Conservation (phyloP, 805 yeast genomes). For the Pichia gijzeniarum region DNA sequence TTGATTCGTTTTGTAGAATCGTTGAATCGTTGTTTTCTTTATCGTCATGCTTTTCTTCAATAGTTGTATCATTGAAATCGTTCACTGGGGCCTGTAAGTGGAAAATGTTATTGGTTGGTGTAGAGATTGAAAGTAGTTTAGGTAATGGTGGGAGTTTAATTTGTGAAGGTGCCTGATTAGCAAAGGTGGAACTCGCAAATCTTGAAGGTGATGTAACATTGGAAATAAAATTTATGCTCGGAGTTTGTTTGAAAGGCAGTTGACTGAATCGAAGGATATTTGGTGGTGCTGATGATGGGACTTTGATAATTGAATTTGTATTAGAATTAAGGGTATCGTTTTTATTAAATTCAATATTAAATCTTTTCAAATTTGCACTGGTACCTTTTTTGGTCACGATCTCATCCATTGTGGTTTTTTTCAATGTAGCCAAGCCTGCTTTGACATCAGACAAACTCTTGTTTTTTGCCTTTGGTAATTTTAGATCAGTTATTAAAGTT, state of each 20-base stretch:
- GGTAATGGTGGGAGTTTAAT: constrained; percentile 28
- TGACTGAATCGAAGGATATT: constrained; percentile 1
- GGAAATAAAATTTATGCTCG: constrained; percentile 1
- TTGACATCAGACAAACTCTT: neutral
- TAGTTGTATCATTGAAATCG: neutral
- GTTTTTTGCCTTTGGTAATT: constrained; percentile 15
- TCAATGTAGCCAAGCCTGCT: neutral
- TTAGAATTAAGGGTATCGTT: neutral
- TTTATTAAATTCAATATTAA: constrained; percentile 7
- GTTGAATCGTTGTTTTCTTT: constrained; percentile 7
- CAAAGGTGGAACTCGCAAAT: constrained; percentile 16
- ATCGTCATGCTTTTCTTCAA: neutral
- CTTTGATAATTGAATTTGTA: neutral
- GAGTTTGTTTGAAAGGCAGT: neutral
- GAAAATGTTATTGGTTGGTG: neutral
- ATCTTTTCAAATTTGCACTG: constrained; percentile 24
- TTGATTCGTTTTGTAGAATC: constrained; percentile 6
- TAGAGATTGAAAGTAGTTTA: constrained; percentile 4
- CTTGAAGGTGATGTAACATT: constrained; percentile 27
- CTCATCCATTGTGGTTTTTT: constrained; percentile 19
- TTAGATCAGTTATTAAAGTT: constrained; percentile 28
- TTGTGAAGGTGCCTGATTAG: constrained; percentile 7
- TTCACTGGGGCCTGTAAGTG: neutral
- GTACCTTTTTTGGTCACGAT: constrained; percentile 24
- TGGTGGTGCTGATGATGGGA: constrained; percentile 7